Base-by-base conservation (phyloP, 2,329 filamentous ascomycete genomes). In the Penicillium oxalicum region DNA sequence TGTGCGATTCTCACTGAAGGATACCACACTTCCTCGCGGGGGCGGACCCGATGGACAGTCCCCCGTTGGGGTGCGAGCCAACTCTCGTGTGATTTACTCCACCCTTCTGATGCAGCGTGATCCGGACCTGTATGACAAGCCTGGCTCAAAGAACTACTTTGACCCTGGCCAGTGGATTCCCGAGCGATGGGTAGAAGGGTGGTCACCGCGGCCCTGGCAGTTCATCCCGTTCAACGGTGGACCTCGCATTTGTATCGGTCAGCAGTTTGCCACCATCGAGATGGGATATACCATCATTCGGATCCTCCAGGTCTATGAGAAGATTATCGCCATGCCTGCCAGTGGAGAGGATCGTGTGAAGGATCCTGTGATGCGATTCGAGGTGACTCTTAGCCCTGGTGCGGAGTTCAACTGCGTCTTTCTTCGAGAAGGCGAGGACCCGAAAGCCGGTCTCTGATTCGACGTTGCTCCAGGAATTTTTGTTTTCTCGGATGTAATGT, bases 1-100 rank as follows among this genome's bases (percentile, higher is more conserved):
- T 69, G 78, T 88, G 44, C 84, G 89, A 53, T 73, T 84, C 29
- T 80, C 87, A 9, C 76, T 88, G 9, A 77, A 75, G 50, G 85
- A 91, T 70, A 91, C 88, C 2, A 87, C 82, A 0, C 78, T 94
- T 2, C 88, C 88, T 0, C 73, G 75, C 13, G 88, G 77, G n/a
- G 77, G 77, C 13, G 77, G 77, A 0, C 63, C 69, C 3, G 74
- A 79, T 52, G 75, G 73, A 4, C 60, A 50, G 11, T 58, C 63
- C 7, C 70, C 71, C 3, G 64, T 80, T 27, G 72, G 74, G 12
- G 68, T 79, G 26, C 70, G 72, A 24, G 70, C 72, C 44, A 69
- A 73, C 52, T 73, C 77, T 9, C 67, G 69, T 4, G 59, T 80
- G 34, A 65, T 74, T 38, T 79, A 80, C 58, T 76, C 74, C 44